Evolutionary conservation across 176 grass and related monocot genomes (phyloP).

Genomic region (Oryza meyeriana): DNA sequence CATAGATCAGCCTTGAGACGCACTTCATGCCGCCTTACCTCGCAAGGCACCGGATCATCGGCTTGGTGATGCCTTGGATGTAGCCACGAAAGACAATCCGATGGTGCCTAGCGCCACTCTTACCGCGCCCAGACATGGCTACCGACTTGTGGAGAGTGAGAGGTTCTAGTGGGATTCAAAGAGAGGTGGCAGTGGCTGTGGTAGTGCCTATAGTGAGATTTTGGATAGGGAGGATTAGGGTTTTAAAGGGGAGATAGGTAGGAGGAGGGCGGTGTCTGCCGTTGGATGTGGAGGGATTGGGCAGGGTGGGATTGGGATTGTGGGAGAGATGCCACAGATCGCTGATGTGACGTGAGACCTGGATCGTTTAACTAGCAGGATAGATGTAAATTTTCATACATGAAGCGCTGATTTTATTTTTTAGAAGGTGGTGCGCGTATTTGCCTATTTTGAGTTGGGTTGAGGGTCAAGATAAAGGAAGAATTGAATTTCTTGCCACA

Average conservation of each 20-base stretch:
- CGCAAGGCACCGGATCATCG: constrained; percentile 22
- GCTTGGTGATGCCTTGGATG: constrained; percentile 43
- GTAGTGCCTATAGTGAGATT: not conserved
- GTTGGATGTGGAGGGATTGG: not conserved
- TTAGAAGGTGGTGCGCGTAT: not conserved
- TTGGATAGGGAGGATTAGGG: not conserved
- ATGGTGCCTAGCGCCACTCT: not conserved
- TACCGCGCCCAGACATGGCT: not conserved
- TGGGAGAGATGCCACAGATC: not conserved
- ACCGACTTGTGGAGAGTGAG: not conserved
- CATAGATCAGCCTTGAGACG: constrained; percentile 80
- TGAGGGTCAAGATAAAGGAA: not conserved
- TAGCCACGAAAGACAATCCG: not conserved
- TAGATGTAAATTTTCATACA: not conserved
- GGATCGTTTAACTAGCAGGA: not conserved
- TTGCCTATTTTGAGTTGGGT: not conserved
- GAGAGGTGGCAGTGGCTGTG: not conserved
- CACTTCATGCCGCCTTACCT: constrained; percentile 66
- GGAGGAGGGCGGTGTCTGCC: not conserved
- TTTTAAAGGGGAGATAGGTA: not conserved
- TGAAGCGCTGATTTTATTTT: not conserved
- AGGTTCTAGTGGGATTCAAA: not conserved
- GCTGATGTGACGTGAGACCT: not conserved
- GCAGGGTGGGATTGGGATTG: not conserved
- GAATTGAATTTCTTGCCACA: not conserved